Percentiles rank a stretch among this genome's conserved stretches.
phyloP scores from a whole-genome alignment of 2,329 filamentous ascomycete genomes.

The Fusarium sarcochroum region DNA sequence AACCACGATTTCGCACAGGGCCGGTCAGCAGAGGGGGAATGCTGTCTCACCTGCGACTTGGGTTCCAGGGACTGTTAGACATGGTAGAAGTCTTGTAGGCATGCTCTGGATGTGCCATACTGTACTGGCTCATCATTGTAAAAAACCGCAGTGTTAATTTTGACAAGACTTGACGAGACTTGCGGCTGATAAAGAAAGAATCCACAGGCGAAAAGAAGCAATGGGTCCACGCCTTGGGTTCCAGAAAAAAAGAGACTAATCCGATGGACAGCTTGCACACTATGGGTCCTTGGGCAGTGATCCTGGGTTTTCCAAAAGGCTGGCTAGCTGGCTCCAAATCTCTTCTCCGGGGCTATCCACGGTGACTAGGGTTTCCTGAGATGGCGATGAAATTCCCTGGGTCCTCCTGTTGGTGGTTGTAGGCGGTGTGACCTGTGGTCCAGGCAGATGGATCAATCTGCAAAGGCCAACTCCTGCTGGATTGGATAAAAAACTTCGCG shows the following conservation, averaged over 20 bases:
- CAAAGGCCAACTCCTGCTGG: constrained; percentile 45
- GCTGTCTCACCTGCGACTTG: constrained; percentile 66
- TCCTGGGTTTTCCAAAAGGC: constrained; percentile 49
- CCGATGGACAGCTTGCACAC: constrained; percentile 49
- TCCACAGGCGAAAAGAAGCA: constrained; percentile 48
- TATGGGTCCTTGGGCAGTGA: constrained; percentile 51
- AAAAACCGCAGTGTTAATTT: constrained; percentile 44
- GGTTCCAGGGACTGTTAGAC: constrained; percentile 65
- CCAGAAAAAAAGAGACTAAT: constrained; percentile 48
- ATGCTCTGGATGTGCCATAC: constrained; percentile 64
- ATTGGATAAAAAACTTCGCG: constrained; percentile 43
- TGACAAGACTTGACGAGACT: constrained; percentile 46
- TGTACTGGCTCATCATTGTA: constrained; percentile 55
- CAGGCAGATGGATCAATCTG: constrained; percentile 48
- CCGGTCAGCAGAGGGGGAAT: constrained; percentile 21
- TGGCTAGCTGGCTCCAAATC: constrained; percentile 47
- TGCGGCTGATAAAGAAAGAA: constrained; percentile 51
- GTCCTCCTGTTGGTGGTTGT: constrained; percentile 46
- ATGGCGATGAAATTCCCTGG: constrained; percentile 48
- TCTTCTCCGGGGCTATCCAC: constrained; percentile 46
- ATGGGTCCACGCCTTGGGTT: constrained; percentile 45
- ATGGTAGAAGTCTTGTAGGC: constrained; percentile 62
- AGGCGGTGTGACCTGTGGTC: constrained; percentile 50
- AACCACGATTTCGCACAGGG: constrained; percentile 22
- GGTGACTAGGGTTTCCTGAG: constrained; percentile 50